Percentiles rank a stretch among this genome's conserved stretches.
Evolutionary conservation across 2,329 filamentous ascomycete species (phyloP).

Genomic region (Fusarium sp.): DNA sequence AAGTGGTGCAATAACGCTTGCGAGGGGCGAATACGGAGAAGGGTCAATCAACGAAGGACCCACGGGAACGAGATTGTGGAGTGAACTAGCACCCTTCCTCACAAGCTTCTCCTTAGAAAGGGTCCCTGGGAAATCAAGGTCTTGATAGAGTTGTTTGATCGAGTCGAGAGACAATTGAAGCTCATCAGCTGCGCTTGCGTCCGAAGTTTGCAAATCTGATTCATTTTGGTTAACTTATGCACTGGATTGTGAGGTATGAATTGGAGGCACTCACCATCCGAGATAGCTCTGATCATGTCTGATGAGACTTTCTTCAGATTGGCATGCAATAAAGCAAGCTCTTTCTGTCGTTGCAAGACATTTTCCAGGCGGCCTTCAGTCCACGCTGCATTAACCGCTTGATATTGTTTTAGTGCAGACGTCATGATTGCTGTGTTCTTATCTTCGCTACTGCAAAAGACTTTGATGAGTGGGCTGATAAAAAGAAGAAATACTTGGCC

Average conservation of each 20-base stretch:
- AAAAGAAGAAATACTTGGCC: too few relatives aligned
- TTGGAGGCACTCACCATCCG: background rate
- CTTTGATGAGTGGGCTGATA: background rate
- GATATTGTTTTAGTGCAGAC: conserved; percentile 47
- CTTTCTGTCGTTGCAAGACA: conserved; percentile 13
- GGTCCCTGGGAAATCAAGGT: conserved; percentile 3
- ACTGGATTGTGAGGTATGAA: too few relatives aligned
- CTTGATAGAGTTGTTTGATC: conserved; percentile 6
- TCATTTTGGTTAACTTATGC: too few relatives aligned
- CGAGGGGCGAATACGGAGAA: background rate
- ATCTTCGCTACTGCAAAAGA: too few relatives aligned
- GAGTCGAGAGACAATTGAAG: conserved; percentile 3
- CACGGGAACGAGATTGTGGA: background rate
- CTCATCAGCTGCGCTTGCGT: conserved; percentile 4
- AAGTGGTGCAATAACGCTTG: background rate
- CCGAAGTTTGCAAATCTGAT: background rate
- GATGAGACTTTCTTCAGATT: background rate
- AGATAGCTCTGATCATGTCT: background rate
- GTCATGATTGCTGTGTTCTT: conserved; percentile 61
- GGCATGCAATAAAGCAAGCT: conserved; percentile 1
- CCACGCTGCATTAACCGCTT: background rate
- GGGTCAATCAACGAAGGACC: conserved; percentile 2
- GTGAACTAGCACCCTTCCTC: background rate
- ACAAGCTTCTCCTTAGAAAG: background rate
- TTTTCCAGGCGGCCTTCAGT: background rate